phyloP scores from a whole-genome alignment of 495 filamentous ascomycete genomes.

The Aspergillus bridgeri region DNA sequence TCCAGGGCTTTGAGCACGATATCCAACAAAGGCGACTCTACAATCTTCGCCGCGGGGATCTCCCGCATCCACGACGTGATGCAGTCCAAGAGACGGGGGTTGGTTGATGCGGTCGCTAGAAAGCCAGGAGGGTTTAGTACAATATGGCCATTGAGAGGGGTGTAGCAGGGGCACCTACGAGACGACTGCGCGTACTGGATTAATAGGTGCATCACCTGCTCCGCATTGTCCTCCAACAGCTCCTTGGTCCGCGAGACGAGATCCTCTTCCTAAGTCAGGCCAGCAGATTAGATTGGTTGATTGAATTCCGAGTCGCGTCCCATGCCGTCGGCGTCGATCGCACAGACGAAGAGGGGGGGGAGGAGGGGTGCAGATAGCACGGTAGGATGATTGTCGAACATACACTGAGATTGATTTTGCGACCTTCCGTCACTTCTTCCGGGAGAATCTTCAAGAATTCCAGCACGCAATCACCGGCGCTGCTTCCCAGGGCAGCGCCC shows the following conservation, averaged over 20 bases:
- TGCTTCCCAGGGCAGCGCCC: conserved; percentile 72
- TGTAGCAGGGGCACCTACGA: conserved; percentile 50
- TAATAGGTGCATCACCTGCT: conserved; percentile 78
- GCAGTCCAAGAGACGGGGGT: conserved; percentile 89
- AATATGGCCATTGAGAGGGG: conserved; percentile 1
- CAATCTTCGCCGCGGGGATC: conserved; percentile 76
- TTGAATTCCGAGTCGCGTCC: conserved; percentile 24
- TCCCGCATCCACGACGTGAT: conserved; percentile 96
- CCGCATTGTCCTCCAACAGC: conserved; percentile 83
- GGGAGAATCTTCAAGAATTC: conserved; percentile 96
- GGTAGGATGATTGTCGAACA: conserved; percentile 54
- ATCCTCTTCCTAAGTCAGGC: conserved; percentile 79
- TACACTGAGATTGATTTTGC: conserved; percentile 98
- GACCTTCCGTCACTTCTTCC: conserved; percentile 98
- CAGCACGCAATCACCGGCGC: conserved; percentile 76
- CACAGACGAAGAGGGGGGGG: conserved; percentile 8
- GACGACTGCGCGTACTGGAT: conserved; percentile 89
- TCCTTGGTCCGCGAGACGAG: conserved; percentile 76
- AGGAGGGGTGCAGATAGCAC: conserved; percentile 14
- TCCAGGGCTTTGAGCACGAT: conserved; percentile 74
- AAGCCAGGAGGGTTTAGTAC: background rate
- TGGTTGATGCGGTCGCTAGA: conserved; percentile 68
- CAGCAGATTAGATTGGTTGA: conserved; percentile 51
- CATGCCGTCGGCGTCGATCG: conserved; percentile 18
- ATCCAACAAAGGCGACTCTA: conserved; percentile 80